Percentiles rank a stretch among this genome's conserved stretches.
These are phyloP conservation scores for Penicillium atrosanguineum DNA, from an alignment of 495 filamentous ascomycete genomes.

Conservation along the genomic window DNA sequence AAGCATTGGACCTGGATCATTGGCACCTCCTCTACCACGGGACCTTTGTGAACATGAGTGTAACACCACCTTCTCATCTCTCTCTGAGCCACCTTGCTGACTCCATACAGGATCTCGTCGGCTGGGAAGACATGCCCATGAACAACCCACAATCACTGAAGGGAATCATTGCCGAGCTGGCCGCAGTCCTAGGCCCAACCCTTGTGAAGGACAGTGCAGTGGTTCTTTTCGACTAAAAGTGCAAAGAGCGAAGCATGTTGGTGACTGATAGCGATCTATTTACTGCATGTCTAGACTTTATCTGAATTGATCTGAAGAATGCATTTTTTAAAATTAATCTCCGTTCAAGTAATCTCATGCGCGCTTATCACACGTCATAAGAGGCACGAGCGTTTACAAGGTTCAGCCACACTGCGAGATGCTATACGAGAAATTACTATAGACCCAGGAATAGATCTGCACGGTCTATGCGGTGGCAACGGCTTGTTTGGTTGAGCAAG, in stretches of 20 bases:
- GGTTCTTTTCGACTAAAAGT: constrained; percentile 39
- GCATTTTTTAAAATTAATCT: no score
- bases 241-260: background rate
- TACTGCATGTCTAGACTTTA: background rate
- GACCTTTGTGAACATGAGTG: constrained; percentile 44
- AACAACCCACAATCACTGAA: constrained; percentile 54
- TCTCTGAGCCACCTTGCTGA: constrained; percentile 23
- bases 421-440: background rate
- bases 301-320: no score
- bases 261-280: background rate
- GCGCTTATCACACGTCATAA: background rate
- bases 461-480: no score
- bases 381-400: background rate
- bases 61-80: constrained; percentile 16
- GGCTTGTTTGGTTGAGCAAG: background rate
- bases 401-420: background rate
- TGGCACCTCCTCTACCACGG: constrained; percentile 47
- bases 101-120: constrained; percentile 52
- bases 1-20: constrained; percentile 59
- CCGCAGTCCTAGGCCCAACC: constrained; percentile 70
- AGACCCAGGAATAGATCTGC: background rate
- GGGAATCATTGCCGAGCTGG: constrained; percentile 69
- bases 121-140: constrained; percentile 63
- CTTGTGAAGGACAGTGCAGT: constrained; percentile 53
- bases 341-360: no score